Base-by-base conservation (phyloP, 1,284 basidiomycete species). In the Malassezia restricta region DNA sequence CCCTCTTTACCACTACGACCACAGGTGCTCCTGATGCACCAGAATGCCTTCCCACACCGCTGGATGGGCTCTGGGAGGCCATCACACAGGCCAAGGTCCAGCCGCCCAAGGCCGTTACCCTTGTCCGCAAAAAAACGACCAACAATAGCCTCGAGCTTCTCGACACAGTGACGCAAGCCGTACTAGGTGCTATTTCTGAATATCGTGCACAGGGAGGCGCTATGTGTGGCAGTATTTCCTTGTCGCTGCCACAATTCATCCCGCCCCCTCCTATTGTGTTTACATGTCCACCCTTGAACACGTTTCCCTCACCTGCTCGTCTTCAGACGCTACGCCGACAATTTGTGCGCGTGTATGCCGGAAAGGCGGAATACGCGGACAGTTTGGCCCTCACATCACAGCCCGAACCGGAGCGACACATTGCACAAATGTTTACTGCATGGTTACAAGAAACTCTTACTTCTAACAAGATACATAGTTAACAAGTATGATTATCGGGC, bases 101-200 rank as follows among this genome's bases (percentile, higher is more conserved):
- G 17, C 68, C 91, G 1, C 94, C 90, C 56, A 82, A 83, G 8
- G 89, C 87, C 6, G 90, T 89, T 0, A 80, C 83, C 37, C 78
- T 81, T 5, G 54, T 56, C 17, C 49, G 63, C 14, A 63, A 61
- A 8, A 64, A 65, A 20, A 74, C 74, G 3, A 66, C 74, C 0
- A 67, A 73, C 45, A 74, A 74, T 45, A 75, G 75, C 51, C 68
- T 76, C 7, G 68, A 73, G 15, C 49, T 66, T 5, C 69, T 76
- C 37, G 75, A 76, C 44, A 58, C 59, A 0, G 53, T 57, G 11
- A 65, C 67, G 7, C 67, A 68, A 43, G 40, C 50, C 17, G 59
- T 67, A 9, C 49, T 75, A 9, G 29, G 57, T 0, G 51, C 69
- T 42, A 47, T 61, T 32, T 44, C 61, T 40, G 48, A 58, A 51